Percentiles rank a stretch among this genome's conserved stretches.
phyloP scores from a whole-genome alignment of 2,329 filamentous ascomycete species.

The Epichloe baconii region DNA sequence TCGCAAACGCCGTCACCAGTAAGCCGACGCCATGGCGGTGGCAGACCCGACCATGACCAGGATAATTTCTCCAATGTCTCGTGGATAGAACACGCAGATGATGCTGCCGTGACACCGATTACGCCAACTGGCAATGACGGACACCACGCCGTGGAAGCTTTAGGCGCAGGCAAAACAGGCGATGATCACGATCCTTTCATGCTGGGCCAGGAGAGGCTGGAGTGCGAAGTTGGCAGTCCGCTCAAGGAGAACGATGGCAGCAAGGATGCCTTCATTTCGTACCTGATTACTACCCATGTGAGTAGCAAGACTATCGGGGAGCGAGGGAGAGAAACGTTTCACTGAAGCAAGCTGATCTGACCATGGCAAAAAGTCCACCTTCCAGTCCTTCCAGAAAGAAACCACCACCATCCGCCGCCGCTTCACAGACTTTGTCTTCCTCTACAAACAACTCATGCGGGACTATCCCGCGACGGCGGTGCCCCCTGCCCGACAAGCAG shows the following conservation, averaged over 20 bases:
- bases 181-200: conserved; percentile 46
- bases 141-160: conserved; percentile 28
- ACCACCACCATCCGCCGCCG: conserved; percentile 72
- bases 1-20: background rate
- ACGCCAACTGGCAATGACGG: conserved; percentile 15
- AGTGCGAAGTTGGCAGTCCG: conserved; percentile 71
- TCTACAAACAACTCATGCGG: conserved; percentile 77
- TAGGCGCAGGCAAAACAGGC: conserved; percentile 20
- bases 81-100: conserved; percentile 51
- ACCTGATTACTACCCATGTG: conserved; percentile 84
- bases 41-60: conserved; percentile 39
- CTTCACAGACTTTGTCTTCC: conserved; percentile 95
- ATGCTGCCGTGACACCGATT: conserved; percentile 18
- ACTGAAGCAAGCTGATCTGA: background rate
- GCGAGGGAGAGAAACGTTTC: background rate
- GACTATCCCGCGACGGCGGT: conserved; percentile 89
- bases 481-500: conserved; percentile 93
- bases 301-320: conserved; percentile 4
- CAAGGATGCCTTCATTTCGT: conserved; percentile 93
- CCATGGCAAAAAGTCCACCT: conserved; percentile 56
- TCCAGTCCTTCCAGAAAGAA: conserved; percentile 78
- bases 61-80: conserved; percentile 74
- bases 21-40: conserved; percentile 20
- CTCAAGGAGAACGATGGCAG: conserved; percentile 94
- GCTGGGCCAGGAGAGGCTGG: conserved; percentile 60